Base-by-base conservation (phyloP, 2,329 filamentous ascomycete species). In the Sordariomycetes sp. region DNA sequence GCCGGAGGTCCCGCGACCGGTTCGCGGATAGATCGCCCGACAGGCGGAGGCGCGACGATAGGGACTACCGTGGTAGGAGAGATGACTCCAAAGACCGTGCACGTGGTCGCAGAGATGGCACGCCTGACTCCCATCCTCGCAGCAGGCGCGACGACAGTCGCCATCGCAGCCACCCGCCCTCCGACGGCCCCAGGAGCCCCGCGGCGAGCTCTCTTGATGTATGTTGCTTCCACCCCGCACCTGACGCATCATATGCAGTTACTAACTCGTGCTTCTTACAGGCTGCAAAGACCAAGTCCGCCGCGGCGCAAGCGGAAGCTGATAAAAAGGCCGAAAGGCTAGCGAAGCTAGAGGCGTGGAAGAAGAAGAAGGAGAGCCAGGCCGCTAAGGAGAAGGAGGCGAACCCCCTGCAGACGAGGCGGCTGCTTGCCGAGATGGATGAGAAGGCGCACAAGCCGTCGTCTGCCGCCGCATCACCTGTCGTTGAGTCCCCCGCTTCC, bases 301-400 rank as follows among this genome's bases (percentile, higher is more conserved):
- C 55, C 35, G 15, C 51, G 45, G 65, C 67, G 45, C 83, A 83
- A 64, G 76, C 81, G 34, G 87, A 90, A 64, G 81, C 82, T 60
- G 84, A 90, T 54, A 90, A 87, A 66, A 89, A 91, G 68, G 87
- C 86, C 54, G 88, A 92, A 69, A 78, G 88, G 61, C 76, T 90
- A 51, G 89, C 89, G 32, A 91, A 89, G 67, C 73, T 95, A 32
- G 89, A 92, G 68, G 88, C 89, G 58, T 96, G 90, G 91, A 96
- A 96, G 72, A 87, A 90, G 70, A 92, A 91, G 71, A 86, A 90
- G 67, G 87, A 89, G 62, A 83, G 84, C 66, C 85, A 86, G 63
- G 85, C 86, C 64, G 80, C 80, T 61, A 89, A 89, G 67, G 82
- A 87, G 66, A 84, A 82, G 65, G 81, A 87, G 64, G 78, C 84